Conservation (phyloP, 352 stramenopile species). For the Lagenidium sp. region DNA sequence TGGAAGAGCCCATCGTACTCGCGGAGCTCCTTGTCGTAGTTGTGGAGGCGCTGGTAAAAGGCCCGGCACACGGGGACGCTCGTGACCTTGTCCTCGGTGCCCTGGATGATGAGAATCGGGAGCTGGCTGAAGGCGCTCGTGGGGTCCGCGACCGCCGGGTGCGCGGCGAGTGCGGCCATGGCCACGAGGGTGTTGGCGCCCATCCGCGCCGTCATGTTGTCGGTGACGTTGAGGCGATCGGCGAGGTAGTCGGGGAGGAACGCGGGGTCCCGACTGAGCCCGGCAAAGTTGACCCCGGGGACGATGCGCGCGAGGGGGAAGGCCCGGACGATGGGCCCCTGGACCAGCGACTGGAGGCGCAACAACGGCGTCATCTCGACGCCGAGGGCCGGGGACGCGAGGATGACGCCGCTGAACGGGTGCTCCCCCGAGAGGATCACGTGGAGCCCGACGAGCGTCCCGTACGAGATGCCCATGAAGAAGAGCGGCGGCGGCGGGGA, state of each 20-base stretch:
- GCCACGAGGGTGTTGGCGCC: conserved; percentile 18
- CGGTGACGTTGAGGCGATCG: conserved; percentile 39
- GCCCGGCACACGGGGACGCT: conserved; percentile 20
- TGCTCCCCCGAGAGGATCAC: conserved; percentile 37
- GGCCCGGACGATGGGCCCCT: conserved; percentile 28
- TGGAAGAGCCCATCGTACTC: conserved; percentile 50
- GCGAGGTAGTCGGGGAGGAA: conserved; percentile 45
- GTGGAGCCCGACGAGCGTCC: conserved; percentile 47
- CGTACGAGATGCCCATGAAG: conserved; percentile 65
- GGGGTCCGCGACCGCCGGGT: conserved; percentile 5
- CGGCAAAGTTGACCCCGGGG: conserved; percentile 42
- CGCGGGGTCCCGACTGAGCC: conserved; percentile 19
- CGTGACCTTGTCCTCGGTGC: conserved; percentile 35
- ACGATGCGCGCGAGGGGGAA: conserved; percentile 37
- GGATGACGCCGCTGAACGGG: conserved; percentile 31
- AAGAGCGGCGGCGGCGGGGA: conserved; percentile 20
- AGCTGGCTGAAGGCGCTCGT: conserved; percentile 16
- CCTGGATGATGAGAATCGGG: conserved; percentile 31
- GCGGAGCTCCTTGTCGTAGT: conserved; percentile 53
- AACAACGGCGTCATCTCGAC: conserved; percentile 49
- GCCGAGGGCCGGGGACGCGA: conserved; percentile 46
- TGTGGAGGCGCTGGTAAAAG: conserved; percentile 35
- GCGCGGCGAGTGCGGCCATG: conserved; percentile 11
- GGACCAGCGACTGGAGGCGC: conserved; percentile 25
- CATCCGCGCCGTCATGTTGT: conserved; percentile 32